Conservation (phyloP, 495 filamentous ascomycete species). For the Astrothelium subdiscretum region DNA sequence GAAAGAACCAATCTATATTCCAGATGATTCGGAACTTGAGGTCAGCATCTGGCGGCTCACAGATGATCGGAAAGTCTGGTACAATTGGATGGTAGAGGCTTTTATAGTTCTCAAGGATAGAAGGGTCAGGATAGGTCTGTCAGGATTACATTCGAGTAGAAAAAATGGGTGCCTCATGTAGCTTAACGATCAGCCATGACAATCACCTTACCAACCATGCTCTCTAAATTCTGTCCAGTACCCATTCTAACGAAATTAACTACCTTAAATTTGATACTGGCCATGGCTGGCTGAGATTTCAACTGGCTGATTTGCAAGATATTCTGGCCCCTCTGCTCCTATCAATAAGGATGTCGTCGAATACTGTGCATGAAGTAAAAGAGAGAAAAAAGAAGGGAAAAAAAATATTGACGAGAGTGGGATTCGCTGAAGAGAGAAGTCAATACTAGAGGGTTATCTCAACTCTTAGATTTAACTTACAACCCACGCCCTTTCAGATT, state of each 20-base stretch:
- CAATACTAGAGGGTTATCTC: neutral
- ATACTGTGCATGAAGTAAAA: neutral
- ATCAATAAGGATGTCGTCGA: too few species aligned
- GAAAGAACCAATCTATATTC: conserved; percentile 84
- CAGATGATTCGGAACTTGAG: conserved; percentile 71
- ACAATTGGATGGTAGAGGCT: conserved; percentile 91
- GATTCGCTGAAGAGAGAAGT: neutral
- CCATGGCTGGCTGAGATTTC: too few species aligned
- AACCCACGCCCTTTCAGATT: conserved; percentile 3
- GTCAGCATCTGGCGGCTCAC: conserved; percentile 92
- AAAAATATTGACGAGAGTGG: neutral
- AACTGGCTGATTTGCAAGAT: too few species aligned
- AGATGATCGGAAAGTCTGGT: conserved; percentile 94
- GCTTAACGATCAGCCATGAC: too few species aligned
- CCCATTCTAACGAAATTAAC: too few species aligned
- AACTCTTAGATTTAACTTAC: too few species aligned
- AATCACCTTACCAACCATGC: too few species aligned
- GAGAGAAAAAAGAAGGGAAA: neutral
- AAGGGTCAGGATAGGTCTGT: conserved; percentile 63
- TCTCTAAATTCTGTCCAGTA: too few species aligned
- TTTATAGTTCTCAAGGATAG: conserved; percentile 45
- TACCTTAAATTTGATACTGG: too few species aligned
- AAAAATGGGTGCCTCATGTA: conserved; percentile 89
- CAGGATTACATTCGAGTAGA: conserved; percentile 79
- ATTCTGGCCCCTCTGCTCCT: too few species aligned